Base-by-base conservation (phyloP, 257 asterid genomes). In the Orobanche coerulescens region DNA sequence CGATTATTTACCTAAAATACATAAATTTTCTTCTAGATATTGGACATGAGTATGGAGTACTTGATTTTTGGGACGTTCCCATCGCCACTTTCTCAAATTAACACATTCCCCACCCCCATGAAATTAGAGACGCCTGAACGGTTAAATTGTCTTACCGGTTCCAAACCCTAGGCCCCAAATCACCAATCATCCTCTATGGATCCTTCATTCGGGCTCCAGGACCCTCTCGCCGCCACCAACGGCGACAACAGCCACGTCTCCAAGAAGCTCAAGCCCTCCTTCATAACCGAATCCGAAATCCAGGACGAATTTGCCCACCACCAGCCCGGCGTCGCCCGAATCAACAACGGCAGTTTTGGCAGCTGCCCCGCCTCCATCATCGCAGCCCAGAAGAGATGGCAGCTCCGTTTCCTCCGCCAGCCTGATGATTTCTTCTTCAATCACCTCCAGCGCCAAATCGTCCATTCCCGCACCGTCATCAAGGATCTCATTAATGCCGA, bases 301-400 rank as follows among this genome's bases (percentile, higher is more conserved):
- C 82, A 71, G 15, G 76, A 73, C 10, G 98, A 92, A 64, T 88
- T 88, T 58, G 63, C 79, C 20, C 96, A 88, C 74, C 98, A 92
- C 82, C 79, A 84, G 63, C 42, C 66, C 1, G 93, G 83, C 19
- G 75, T 86, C 64, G 91, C 90, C 13, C 88, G 95, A 13, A 75
- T 92, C 60, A 92, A 92, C 73, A 92, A 92, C 80, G 96, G 98
- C 44, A 88, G 95, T 74, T 92, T 92, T 56, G 98, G 98, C 4
- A 79, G 96, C 74, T 92, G 96, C 62, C 98, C 98, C 4, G 80
- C 95, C 22, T 88, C 95, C 58, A 84, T 92, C 75, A 79, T 88
- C 71, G 79, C 88, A 15, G 89, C 98, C 24, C 98, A 92, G 80
- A 79, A 75, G 77, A 62, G 63, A 6, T 85, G 94, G 95, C 96